Evolutionary conservation across 768 basidiomycete genomes (phyloP), one percentile per base, ranked within the genome.

Genomic region (Hypholoma sublateritium): DNA sequence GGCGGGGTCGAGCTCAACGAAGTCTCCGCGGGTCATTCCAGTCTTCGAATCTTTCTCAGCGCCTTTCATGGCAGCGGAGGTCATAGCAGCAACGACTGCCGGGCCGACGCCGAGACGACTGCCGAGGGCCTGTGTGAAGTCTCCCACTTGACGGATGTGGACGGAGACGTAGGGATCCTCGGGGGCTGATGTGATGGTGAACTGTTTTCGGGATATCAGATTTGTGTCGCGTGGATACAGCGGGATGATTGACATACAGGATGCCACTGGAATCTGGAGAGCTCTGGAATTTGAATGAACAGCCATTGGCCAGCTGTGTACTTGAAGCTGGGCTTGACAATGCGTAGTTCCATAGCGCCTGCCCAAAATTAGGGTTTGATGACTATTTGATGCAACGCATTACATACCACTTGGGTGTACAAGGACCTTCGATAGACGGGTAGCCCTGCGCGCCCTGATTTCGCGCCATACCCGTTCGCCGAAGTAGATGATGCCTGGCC

Each of bases 121-220:
- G 25, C 93, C 95, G 25, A 98, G 86, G 19, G 81, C 86, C 41
- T 81, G 81, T 3, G 93, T 94, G 76, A 83, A 93, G 71, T 95
- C 92, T 59, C 94, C 94, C 45, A 91, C 93, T 77, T 96, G 94
- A 69, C 93, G 91, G 65, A 98, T 89, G 70, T 97, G 95, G 51
- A 96, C 72, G 22, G 92, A 93, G 44, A 97, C 83, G 69, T 93
- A 96, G 2, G 93, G 90, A 65, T 97, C 95, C 63, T 95, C 93
- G 3, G 95, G 95, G 13, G 95, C 93, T 37, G 93, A 95, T 0
- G 93, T 94, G 74, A 95, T 95, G 37, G 93, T 95, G 74, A 96
- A 95, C 90, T 94, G 65, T 48, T 16, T 39, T 5, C 19, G 35
- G 36, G 25, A 28, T 28, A 7, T 28, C 25, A 55, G 22, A 48